Evolutionary conservation across 83 land plant genomes (phyloP).

Genomic region (Picea engelmannii): DNA sequence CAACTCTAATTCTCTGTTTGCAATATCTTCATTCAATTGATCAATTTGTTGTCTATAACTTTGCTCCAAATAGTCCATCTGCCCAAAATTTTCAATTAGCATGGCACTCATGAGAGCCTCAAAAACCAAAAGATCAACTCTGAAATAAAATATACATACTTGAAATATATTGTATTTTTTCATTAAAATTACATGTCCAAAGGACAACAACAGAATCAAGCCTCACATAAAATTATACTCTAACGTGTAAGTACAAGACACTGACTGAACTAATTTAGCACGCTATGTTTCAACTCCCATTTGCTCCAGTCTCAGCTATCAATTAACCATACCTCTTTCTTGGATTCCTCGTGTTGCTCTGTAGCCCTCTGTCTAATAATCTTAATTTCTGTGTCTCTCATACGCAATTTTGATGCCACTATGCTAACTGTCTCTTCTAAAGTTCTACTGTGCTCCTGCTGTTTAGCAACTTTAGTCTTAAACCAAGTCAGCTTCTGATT

Average conservation of each 20-base stretch:
- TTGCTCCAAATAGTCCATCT: constrained; percentile 73
- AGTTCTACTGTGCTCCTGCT: constrained; percentile 39
- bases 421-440: constrained; percentile 46
- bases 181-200: background rate
- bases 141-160: too few relatives aligned
- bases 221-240: background rate
- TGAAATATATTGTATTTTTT: background rate
- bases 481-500: constrained; percentile 47
- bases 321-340: constrained; percentile 54
- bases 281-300: background rate
- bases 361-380: constrained; percentile 51
- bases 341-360: constrained; percentile 50
- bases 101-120: background rate
- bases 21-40: constrained; percentile 34
- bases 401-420: constrained; percentile 42
- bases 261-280: background rate
- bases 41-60: constrained; percentile 54
- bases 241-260: background rate
- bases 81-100: background rate
- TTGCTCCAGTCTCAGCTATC: background rate
- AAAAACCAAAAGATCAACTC: too few relatives aligned
- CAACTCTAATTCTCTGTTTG: constrained; percentile 54
- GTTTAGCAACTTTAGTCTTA: constrained; percentile 47
- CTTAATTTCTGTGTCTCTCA: constrained; percentile 51
- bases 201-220: background rate